These are phyloP conservation scores for Populus davidiana DNA, from an alignment of 345 rosid species.

Conservation along the genomic window DNA sequence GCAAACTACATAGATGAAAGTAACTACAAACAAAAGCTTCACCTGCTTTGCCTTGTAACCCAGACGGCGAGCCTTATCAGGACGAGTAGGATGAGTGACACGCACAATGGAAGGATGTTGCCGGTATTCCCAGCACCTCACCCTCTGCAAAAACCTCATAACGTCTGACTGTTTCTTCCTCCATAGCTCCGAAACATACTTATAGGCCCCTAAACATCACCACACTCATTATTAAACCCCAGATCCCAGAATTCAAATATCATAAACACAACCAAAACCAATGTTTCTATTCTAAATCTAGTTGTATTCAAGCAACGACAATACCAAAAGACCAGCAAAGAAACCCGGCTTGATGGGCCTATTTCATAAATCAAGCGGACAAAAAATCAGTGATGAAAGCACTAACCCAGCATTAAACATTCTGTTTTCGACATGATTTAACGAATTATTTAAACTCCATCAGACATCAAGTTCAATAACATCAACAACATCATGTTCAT, in stretches of 20 bases:
- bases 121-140: slow-evolving; percentile 43
- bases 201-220: slow-evolving; percentile 30
- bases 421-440: background rate
- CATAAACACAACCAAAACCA: background rate
- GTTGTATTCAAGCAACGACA: background rate
- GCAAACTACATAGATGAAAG: background rate
- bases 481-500: background rate
- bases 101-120: slow-evolving; percentile 41
- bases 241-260: background rate
- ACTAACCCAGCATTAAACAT: background rate
- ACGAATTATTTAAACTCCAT: background rate
- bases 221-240: background rate
- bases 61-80: slow-evolving; percentile 39
- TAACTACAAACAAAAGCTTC: background rate
- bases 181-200: slow-evolving; percentile 43
- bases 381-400: background rate
- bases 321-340: background rate
- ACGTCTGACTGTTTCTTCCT: slow-evolving; percentile 43
- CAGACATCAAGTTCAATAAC: background rate
- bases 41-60: slow-evolving; percentile 48
- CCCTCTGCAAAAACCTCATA: slow-evolving; percentile 41
- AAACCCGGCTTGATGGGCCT: background rate
- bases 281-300: background rate
- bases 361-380: background rate
- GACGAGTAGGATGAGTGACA: slow-evolving; percentile 37